Conservation (phyloP, 768 basidiomycete genomes). For the Saitozyma sp. region DNA sequence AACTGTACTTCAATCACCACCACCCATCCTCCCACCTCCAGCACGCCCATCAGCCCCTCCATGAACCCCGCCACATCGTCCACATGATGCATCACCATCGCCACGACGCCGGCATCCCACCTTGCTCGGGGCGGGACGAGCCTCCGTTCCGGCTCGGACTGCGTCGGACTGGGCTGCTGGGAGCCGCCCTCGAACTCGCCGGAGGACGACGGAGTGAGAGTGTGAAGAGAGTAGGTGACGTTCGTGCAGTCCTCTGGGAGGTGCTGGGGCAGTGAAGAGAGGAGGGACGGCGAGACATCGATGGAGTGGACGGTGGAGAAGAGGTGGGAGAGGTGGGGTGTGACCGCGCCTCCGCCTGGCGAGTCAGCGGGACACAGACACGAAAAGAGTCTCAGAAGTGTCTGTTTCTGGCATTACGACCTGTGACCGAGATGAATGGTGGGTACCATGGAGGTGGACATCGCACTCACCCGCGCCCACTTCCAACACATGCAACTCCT, state of each 20-base stretch:
- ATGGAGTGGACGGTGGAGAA: constrained; percentile 37
- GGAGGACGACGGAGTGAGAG: constrained; percentile 24
- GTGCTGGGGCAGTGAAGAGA: constrained; percentile 11
- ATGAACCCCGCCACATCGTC: constrained; percentile 27
- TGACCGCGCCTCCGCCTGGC: constrained; percentile 38
- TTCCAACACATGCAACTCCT: too few species aligned
- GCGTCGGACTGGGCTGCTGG: constrained; percentile 18
- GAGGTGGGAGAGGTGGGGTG: constrained; percentile 9
- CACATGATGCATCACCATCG: constrained; percentile 40
- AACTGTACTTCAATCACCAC: constrained; percentile 31
- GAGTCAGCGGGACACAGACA: too few species aligned
- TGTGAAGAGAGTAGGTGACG: constrained; percentile 22
- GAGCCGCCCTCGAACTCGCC: constrained; percentile 7
- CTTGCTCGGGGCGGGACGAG: constrained; percentile 12
- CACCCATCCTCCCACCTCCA: constrained; percentile 29
- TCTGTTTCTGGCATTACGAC: too few species aligned
- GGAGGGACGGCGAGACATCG: constrained; percentile 35
- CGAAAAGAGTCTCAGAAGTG: too few species aligned
- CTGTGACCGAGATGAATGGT: too few species aligned
- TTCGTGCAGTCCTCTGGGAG: constrained; percentile 2
- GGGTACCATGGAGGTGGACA: too few species aligned
- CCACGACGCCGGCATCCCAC: constrained; percentile 30
- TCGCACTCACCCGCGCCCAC: too few species aligned
- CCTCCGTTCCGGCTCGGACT: constrained; percentile 9
- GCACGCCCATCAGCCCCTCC: constrained; percentile 22